Evolutionary conservation across 2,329 filamentous ascomycete species (phyloP).

Genomic region (Aurifilum marmelostoma): DNA sequence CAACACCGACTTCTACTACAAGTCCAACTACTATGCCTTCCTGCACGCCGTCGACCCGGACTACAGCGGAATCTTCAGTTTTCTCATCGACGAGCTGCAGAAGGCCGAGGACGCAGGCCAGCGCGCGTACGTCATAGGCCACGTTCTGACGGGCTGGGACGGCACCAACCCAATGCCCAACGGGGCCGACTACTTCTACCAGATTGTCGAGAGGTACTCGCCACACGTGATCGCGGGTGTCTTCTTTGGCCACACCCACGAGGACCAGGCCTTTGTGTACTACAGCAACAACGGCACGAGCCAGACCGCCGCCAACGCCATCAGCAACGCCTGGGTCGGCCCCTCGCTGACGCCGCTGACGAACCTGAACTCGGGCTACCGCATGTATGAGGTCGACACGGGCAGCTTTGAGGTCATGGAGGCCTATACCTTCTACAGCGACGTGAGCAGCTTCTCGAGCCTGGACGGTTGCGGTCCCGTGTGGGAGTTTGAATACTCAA

Average conservation of each 20-base stretch:
- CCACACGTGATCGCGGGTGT: constrained; percentile 48
- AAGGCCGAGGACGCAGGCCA: constrained; percentile 45
- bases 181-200: constrained; percentile 45
- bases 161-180: constrained; percentile 55
- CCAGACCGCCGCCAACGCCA: constrained; percentile 43
- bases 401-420: constrained; percentile 48
- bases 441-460: constrained; percentile 44
- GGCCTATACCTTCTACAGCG: constrained; percentile 46
- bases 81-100: constrained; percentile 47
- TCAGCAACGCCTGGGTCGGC: constrained; percentile 45
- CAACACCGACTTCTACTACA: constrained; percentile 52
- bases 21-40: constrained; percentile 47
- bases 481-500: constrained; percentile 49
- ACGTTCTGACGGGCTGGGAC: constrained; percentile 58
- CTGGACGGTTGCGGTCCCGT: constrained; percentile 40
- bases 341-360: constrained; percentile 53
- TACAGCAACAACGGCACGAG: constrained; percentile 53
- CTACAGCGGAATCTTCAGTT: constrained; percentile 46
- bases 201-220: constrained; percentile 46
- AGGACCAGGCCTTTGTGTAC: constrained; percentile 48
- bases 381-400: constrained; percentile 50
- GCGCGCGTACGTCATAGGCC: constrained; percentile 48
- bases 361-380: constrained; percentile 48
- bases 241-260: constrained; percentile 48
- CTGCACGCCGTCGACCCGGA: constrained; percentile 44